phyloP scores from a whole-genome alignment of 164 flowering plant species.

The Kingdonia uniflora region DNA sequence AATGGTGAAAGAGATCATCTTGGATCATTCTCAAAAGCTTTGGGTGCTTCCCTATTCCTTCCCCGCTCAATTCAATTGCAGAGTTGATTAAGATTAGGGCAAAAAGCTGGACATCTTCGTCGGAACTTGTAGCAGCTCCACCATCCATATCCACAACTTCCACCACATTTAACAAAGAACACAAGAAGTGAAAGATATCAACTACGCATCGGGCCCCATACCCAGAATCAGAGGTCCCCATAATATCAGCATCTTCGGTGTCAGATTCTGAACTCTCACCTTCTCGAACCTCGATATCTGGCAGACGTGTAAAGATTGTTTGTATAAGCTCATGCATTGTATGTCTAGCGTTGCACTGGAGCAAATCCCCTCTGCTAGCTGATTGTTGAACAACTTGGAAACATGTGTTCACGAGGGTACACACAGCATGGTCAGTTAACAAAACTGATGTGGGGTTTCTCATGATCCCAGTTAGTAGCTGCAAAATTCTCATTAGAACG shows the following conservation, averaged over 20 bases:
- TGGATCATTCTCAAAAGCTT: slow-evolving; percentile 67
- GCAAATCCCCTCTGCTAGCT: slow-evolving; percentile 48
- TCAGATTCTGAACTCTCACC: slow-evolving; percentile 40
- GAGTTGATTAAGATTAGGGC: slow-evolving; percentile 69
- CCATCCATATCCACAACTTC: slow-evolving; percentile 50
- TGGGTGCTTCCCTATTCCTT: slow-evolving; percentile 53
- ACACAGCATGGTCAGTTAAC: slow-evolving; percentile 56
- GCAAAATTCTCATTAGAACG: slow-evolving; percentile 57
- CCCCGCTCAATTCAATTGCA: slow-evolving; percentile 75
- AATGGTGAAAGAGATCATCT: slow-evolving; percentile 70
- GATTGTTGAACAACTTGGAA: slow-evolving; percentile 73
- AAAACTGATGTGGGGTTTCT: slow-evolving; percentile 38
- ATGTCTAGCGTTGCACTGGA: slow-evolving; percentile 58
- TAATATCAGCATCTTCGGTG: slow-evolving; percentile 30
- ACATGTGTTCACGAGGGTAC: slow-evolving; percentile 64
- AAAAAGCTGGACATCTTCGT: slow-evolving; percentile 75
- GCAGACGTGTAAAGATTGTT: slow-evolving; percentile 44
- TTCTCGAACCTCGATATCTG: slow-evolving; percentile 37
- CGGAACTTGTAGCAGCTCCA: slow-evolving; percentile 23
- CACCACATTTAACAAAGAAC: slow-evolving; percentile 64
- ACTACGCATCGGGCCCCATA: slow-evolving; percentile 54
- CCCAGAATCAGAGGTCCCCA: slow-evolving; percentile 21
- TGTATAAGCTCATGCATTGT: slow-evolving; percentile 79
- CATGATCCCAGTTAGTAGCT: slow-evolving; percentile 44
- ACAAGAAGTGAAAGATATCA: slow-evolving; percentile 75